Evolutionary conservation across 2,329 filamentous ascomycete genomes (phyloP), one percentile per base, ranked within the genome.

Genomic region (Pezicula neosporulosa): DNA sequence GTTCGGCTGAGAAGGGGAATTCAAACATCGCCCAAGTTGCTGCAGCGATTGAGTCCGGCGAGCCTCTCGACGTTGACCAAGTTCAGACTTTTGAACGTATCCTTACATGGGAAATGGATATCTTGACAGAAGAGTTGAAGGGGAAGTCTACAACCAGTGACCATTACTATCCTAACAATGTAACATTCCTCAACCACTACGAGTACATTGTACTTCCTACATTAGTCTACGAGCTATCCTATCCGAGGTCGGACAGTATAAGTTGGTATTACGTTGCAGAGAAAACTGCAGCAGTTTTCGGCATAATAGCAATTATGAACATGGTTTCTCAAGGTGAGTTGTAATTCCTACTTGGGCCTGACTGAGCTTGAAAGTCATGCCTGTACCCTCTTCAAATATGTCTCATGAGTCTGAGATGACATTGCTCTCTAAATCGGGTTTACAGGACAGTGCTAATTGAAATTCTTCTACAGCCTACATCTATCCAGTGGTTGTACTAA

Each of bases 181-280:
- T 92, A 36, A 88, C 80, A 0, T 59, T 83, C 10, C 53, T 63
- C 45, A 85, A 88, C 62, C 84, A 87, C 58, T 81, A 83, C 62
- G 86, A 89, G 63, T 93, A 86, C 75, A 84, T 88, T 46, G 79
- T 84, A 41, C 74, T 92, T 9, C 89, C 89, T 3, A 92, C 88
- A 0, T 72, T 91, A 4, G 86, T 91, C 13, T 93, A 92, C 66
- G 89, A 93, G 65, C 77, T 89, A 42, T 84, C 89, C 60, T 92
- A 92, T 61, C 88, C 89, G 2, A 79, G 86, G n/a, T 77, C 80
- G 41, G 80, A 88, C 16, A 73, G 68, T 4, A 86, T 89, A 57
- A 83, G 87, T 67, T 90, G 87, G 87, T 75, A 72, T 57, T 92
- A 92, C 62, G 86, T 90, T 4, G 76, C 78, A 6, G 88, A 92